Evolutionary conservation across 148 eudicot species (phyloP).

Genomic region (Fagopyrum esculentum): DNA sequence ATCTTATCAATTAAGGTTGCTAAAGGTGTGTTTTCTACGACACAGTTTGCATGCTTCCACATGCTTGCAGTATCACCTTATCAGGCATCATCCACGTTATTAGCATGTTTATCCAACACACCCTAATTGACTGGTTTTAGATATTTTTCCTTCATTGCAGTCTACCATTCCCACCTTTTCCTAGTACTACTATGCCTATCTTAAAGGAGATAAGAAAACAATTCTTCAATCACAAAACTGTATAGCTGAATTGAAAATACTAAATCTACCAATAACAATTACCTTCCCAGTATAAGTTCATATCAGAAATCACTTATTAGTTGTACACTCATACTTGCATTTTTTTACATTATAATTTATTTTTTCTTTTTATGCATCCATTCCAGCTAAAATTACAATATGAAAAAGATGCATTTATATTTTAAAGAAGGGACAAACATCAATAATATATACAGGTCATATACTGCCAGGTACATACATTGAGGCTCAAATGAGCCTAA

Average conservation of each 20-base stretch:
- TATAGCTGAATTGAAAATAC: background rate
- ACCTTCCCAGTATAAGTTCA: no score
- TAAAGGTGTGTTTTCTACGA: background rate
- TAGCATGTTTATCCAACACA: no score
- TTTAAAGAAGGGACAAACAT: background rate
- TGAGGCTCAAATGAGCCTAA: background rate
- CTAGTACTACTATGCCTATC: background rate
- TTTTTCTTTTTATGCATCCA: background rate
- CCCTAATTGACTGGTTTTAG: background rate
- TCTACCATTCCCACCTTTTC: background rate
- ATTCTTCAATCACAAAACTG: background rate
- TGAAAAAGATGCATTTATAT: no score
- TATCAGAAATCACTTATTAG: no score
- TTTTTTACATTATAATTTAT: no score
- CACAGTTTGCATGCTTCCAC: no score
- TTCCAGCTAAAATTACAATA: no score
- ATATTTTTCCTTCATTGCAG: background rate
- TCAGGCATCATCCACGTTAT: no score
- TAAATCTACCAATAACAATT: background rate
- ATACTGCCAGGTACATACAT: background rate
- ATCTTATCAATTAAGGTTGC: background rate
- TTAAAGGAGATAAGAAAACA: background rate
- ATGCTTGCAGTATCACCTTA: no score
- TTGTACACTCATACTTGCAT: background rate
- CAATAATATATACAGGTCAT: background rate